Base-by-base conservation (phyloP, 495 filamentous ascomycete species). In the Tuber borchii region DNA sequence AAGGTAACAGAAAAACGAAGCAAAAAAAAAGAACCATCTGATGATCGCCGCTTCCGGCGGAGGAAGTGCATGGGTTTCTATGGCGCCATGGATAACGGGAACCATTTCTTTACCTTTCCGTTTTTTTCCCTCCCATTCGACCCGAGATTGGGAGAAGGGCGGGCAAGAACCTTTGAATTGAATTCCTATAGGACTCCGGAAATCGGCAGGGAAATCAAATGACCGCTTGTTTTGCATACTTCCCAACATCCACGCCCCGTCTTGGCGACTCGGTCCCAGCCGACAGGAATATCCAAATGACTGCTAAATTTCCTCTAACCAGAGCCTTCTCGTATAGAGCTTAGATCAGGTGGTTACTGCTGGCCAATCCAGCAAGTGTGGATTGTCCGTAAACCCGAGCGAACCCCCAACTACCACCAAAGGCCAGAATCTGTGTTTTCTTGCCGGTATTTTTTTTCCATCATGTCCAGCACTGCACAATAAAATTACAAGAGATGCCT, bases 261-360 rank as follows among this genome's bases (percentile, higher is more conserved):
- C 78, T 79, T 79, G 73, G 78, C 78, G 70, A 72, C 78, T 73
- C 78, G 72, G 78, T 70, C 78, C 78, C 78, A 79, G 26, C 78
- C 76, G 78, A 79, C 70, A 70, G 56, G 69, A 77, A 69, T 75
- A 79, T 37, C 69, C 61, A 70, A 75, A 70, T 71, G 51, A 71
- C 69, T 77, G 37, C 72, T 43, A 78, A 73, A 77, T 73, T 74
- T 51, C 73, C 65, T 71, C 71, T 71, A 71, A 75, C 78, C 78
- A 79, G 77, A 75, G 71, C 73, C 76, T 73, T 71, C 73, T 79
- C 77, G 78, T 77, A 79, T 79, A 71, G 77, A 73, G 77, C 70
- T 71, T 76, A 79, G 78, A 79, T 79, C 78, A 79, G 78, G 78
- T 79, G 78, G 76, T 79, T 73, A 56, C 76, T 79, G 22, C 51